Evolutionary conservation across 75 land plant genomes (phyloP).

Genomic region (Larix kaempferi): DNA sequence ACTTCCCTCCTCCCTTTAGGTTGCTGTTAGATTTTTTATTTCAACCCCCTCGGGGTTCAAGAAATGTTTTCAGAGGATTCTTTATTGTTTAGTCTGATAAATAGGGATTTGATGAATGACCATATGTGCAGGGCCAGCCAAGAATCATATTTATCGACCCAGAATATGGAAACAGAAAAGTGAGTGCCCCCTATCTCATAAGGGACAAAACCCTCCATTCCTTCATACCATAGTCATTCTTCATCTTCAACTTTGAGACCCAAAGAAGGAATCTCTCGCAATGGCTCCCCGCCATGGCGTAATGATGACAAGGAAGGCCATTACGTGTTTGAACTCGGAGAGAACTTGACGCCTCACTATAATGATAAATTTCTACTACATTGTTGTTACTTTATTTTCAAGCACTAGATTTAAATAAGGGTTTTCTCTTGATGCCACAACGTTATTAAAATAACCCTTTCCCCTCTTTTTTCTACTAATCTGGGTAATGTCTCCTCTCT

Average conservation of each 20-base stretch:
- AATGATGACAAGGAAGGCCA: constrained; percentile 86
- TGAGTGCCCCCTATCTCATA: background rate
- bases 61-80: background rate
- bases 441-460: no score
- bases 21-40: background rate
- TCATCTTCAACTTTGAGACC: background rate
- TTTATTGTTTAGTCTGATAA: background rate
- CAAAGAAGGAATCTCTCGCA: background rate
- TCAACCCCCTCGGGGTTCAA: background rate
- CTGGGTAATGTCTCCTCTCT: constrained; percentile 5
- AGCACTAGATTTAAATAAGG: background rate
- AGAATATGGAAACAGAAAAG: background rate
- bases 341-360: constrained; percentile 74
- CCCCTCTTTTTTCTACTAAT: background rate
- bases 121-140: background rate
- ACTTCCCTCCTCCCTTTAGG: no score
- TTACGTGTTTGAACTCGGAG: constrained; percentile 66
- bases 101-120: background rate
- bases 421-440: background rate
- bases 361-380: constrained; percentile 5
- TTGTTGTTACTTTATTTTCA: background rate
- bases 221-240: background rate
- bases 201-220: background rate
- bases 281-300: constrained; percentile 71
- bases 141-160: background rate